A percentile compares a stretch with the other conserved stretches of the same genome.
phyloP scores from a whole-genome alignment of 768 basidiomycete genomes.

The Inosperma sp. region DNA sequence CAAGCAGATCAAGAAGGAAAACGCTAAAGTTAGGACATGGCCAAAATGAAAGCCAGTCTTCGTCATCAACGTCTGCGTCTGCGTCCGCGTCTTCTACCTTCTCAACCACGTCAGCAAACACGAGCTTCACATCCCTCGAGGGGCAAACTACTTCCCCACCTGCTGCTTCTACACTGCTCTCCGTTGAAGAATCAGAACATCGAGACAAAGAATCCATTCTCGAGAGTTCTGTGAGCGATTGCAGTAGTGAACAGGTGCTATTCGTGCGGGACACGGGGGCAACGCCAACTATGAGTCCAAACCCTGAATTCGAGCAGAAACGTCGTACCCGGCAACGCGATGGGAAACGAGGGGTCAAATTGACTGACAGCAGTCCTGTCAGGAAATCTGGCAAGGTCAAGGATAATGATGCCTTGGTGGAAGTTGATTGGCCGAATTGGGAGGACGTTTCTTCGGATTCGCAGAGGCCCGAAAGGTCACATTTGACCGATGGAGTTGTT shows the following conservation, averaged over 20 bases:
- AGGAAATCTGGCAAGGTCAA: neutral
- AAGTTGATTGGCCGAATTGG: neutral
- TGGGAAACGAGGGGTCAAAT: slow-evolving; percentile 14
- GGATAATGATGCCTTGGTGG: neutral
- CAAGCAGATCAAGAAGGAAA: neutral
- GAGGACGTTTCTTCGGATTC: slow-evolving; percentile 4
- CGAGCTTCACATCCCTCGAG: slow-evolving; percentile 18
- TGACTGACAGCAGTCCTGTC: slow-evolving; percentile 9
- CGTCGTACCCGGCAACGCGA: slow-evolving; percentile 14
- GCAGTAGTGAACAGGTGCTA: slow-evolving; percentile 26
- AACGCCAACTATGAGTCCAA: slow-evolving; percentile 46
- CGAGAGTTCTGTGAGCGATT: slow-evolving; percentile 1
- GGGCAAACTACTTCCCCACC: neutral
- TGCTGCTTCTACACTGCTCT: neutral
- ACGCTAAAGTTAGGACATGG: slow-evolving; percentile 11
- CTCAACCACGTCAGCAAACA: slow-evolving; percentile 20
- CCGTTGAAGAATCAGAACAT: neutral
- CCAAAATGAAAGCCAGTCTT: slow-evolving; percentile 23
- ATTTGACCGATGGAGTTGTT: neutral
- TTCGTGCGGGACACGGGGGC: slow-evolving; percentile 49
- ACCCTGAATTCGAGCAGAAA: slow-evolving; percentile 39
- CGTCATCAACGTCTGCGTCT: slow-evolving; percentile 13
- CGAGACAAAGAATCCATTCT: slow-evolving; percentile 9
- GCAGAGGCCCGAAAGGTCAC: neutral
- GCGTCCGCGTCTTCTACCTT: slow-evolving; percentile 18